Conservation (phyloP, 139 green algal species). For the Asterochloris sp. region DNA sequence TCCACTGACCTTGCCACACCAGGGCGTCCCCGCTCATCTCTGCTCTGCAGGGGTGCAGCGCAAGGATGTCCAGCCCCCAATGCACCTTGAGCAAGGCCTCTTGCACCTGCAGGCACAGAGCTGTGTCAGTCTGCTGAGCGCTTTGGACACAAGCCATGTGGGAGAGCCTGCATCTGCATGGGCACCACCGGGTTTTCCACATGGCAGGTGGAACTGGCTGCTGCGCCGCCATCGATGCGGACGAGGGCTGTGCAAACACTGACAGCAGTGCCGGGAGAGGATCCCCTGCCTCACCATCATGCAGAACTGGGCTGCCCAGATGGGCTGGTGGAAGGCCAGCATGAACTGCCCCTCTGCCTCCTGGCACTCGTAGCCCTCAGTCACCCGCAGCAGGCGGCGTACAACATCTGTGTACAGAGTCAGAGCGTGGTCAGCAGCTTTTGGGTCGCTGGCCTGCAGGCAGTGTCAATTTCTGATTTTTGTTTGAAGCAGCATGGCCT, state of each 20-base stretch:
- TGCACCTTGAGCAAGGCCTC: conserved; percentile 47
- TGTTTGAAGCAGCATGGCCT: too few relatives aligned
- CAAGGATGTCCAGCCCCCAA: conserved; percentile 30
- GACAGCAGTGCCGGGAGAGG: background rate
- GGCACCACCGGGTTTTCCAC: background rate
- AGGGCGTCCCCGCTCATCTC: background rate
- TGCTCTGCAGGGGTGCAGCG: conserved; percentile 23
- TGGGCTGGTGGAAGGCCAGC: conserved; percentile 43
- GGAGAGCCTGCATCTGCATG: background rate
- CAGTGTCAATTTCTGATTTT: too few relatives aligned
- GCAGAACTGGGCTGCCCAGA: conserved; percentile 53
- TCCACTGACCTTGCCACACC: too few relatives aligned
- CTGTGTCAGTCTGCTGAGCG: background rate
- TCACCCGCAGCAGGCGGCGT: conserved; percentile 24
- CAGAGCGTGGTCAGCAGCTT: background rate
- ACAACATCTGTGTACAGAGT: conserved; percentile 30
- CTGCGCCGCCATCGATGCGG: background rate
- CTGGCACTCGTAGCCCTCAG: conserved; percentile 55
- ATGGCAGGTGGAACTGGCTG: background rate
- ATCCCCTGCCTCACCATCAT: conserved; percentile 24
- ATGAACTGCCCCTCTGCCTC: conserved; percentile 50
- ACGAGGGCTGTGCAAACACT: too few relatives aligned
- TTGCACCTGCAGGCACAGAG: conserved; percentile 27
- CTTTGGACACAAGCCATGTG: background rate
- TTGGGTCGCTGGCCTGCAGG: too few relatives aligned